Base-by-base conservation (phyloP, 2,329 filamentous ascomycete genomes). In the Penicillium sumatraense region DNA sequence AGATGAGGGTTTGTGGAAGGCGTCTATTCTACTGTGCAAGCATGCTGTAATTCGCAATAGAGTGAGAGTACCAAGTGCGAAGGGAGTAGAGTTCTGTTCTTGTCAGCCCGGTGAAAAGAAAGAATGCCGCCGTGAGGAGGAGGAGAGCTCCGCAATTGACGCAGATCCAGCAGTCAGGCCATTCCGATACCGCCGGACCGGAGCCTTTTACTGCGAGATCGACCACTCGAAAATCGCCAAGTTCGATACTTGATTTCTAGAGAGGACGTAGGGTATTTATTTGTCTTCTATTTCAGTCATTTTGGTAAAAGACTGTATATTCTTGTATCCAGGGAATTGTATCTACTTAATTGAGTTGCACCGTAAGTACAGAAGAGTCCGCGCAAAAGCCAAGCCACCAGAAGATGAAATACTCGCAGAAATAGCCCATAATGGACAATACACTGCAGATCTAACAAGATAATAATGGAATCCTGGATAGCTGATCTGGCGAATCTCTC, bases 141-240 rank as follows among this genome's bases (percentile, higher is more conserved):
- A 48, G 36, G 33, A 33, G 53, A 61, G 62, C 62, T 66, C 57
- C 60, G 62, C 57, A 57, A 36, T 53, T 49, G 49, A 42, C 47
- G 58, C 54, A 60, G 55, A 50, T 58, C 61, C 51, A 58, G 51
- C 62, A 58, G 60, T 63, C 60, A 64, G 56, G 45, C 62, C 52
- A 59, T 31, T 57, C 63, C 60, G 61, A 64, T 56, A 61, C 59
- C 62, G 61, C 61, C 56, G 60, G 55, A 42, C 42, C 35, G 46
- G 49, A 41, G n/a, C 44, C 36, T 33, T 54, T 57, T 8, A 42
- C 18, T 42, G 8, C 24, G 38, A 57, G 29, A 49, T 45, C 31
- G 16, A 51, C 45, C 47, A 24, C 26, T 53, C 27, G 33, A 31
- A n/a, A 36, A 36, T n/a, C 33, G n/a, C n/a, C n/a, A 2, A 18